phyloP scores from a whole-genome alignment of 352 stramenopile genomes.

The Thraustotheca clavata region DNA sequence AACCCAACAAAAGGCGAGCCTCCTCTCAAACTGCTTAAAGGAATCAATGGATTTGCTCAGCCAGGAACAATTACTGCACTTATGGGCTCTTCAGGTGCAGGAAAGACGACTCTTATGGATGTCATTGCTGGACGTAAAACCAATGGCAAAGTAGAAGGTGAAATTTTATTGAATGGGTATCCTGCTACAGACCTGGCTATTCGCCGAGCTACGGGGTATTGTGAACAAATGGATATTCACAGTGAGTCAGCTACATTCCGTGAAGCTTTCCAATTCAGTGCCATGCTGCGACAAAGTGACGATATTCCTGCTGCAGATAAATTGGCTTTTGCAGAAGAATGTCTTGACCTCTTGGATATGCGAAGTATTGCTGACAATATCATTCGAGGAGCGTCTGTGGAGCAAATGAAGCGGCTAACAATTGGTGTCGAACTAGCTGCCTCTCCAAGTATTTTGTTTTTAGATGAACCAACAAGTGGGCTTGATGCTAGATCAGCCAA shows the following conservation, averaged over 20 bases:
- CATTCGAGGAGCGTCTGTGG: slow-evolving; percentile 41
- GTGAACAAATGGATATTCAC: slow-evolving; percentile 87
- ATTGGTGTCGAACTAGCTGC: slow-evolving; percentile 89
- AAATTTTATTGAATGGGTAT: slow-evolving; percentile 53
- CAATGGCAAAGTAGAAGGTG: slow-evolving; percentile 58
- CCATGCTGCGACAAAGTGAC: slow-evolving; percentile 54
- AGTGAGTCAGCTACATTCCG: slow-evolving; percentile 79
- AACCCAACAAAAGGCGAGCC: slow-evolving; percentile 32
- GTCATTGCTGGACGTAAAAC: slow-evolving; percentile 90
- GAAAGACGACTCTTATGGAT: slow-evolving; percentile 93
- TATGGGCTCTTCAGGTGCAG: slow-evolving; percentile 65
- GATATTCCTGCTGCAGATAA: slow-evolving; percentile 32
- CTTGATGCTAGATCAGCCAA: slow-evolving; percentile 82
- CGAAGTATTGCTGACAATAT: slow-evolving; percentile 42
- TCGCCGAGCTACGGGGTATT: slow-evolving; percentile 45
- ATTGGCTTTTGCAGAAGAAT: slow-evolving; percentile 39
- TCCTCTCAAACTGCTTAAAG: slow-evolving; percentile 26
- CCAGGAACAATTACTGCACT: slow-evolving; percentile 61
- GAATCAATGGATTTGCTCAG: slow-evolving; percentile 36
- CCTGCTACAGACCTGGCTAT: slow-evolving; percentile 39
- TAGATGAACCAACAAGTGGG: slow-evolving; percentile 84
- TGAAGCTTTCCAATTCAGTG: slow-evolving; percentile 86
- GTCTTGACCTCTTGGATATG: slow-evolving; percentile 46
- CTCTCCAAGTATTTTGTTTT: slow-evolving; percentile 76
- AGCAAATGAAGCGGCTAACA: slow-evolving; percentile 55